Evolutionary conservation across 768 basidiomycete species (phyloP), one percentile per base, ranked within the genome.

Genomic region (Phylloporus sp.): DNA sequence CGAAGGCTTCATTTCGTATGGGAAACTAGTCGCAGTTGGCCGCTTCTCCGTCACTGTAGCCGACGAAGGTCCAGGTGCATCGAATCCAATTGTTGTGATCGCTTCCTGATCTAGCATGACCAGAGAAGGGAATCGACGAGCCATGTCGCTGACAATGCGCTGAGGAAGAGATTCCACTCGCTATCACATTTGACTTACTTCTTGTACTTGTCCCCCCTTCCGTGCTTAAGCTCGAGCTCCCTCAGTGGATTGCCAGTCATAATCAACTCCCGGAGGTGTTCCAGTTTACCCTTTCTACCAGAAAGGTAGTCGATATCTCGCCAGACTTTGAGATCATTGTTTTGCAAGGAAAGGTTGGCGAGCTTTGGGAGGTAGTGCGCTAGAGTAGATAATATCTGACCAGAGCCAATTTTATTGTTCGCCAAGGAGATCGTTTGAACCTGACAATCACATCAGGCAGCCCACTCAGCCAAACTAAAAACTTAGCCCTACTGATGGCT

Each of bases 351-450:
- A 12, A 94, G 76, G 58, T 91, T 91, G 57, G 79, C 82, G 10
- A 97, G 75, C 23, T 80, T 79, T 0, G 94, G 94, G 1, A 98
- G 76, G 60, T 85, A 92, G 64, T 82, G 81, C 22, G 80, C 72
- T 27, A 95, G 73, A 26, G 79, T 75, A 13, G 77, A 71, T 18
- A 95, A 69, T 49, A 84, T 72, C 4, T 76, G 67, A 6, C 90
- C 84, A 41, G 68, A 76, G 24, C 76, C 60, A 50, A 90, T 79
- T 56, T 85, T 84, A 64, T 87, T 87, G 65, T 88, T 83, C 35
- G 92, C 89, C 36, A 98, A 76, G 0, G 92, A 95, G 12, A 98
- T 70, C 0, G 94, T 93, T 65, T 85, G 79, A 34, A 87, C 79
- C 85, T 88, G 35, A 45, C 11, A 39, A 50, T 10, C 27, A 16